These are phyloP conservation scores for Venturia oleaginea DNA, from an alignment of 2,329 filamentous ascomycete species.

Conservation along the genomic window DNA sequence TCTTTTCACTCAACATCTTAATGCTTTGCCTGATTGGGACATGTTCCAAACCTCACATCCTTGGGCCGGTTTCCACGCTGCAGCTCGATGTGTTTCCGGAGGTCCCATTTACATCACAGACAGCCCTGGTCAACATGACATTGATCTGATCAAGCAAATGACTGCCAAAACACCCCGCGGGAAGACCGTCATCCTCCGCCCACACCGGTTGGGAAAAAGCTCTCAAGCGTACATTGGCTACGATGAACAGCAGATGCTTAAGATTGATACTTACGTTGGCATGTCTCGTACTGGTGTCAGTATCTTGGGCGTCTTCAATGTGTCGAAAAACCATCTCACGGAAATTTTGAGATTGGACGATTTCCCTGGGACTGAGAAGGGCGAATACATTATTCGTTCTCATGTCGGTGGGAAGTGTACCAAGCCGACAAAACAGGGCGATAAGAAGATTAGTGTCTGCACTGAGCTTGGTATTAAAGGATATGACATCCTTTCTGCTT, in stretches of 20 bases:
- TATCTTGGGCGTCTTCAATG: slow-evolving; percentile 80
- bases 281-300: slow-evolving; percentile 58
- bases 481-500: slow-evolving; percentile 75
- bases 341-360: slow-evolving; percentile 62
- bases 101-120: slow-evolving; percentile 95
- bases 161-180: slow-evolving; percentile 63
- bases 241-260: slow-evolving; percentile 62
- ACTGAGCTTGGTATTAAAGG: slow-evolving; percentile 55
- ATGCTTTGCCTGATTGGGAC: slow-evolving; percentile 77
- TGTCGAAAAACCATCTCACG: slow-evolving; percentile 50
- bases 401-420: slow-evolving; percentile 60
- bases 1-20: slow-evolving; percentile 73
- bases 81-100: slow-evolving; percentile 79
- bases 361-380: slow-evolving; percentile 60
- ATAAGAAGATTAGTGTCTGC: slow-evolving; percentile 45
- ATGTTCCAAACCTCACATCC: slow-evolving; percentile 62
- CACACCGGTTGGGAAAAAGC: slow-evolving; percentile 63
- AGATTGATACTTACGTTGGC: slow-evolving; percentile 71
- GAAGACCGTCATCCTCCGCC: slow-evolving; percentile 71
- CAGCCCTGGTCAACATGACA: slow-evolving; percentile 69
- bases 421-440: slow-evolving; percentile 37
- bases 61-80: slow-evolving; percentile 79
- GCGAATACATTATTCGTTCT: slow-evolving; percentile 62
- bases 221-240: slow-evolving; percentile 68
- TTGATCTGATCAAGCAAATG: slow-evolving; percentile 69